Evolutionary conservation across 2,329 filamentous ascomycete species (phyloP).

Genomic region (Seiridium cupressi): DNA sequence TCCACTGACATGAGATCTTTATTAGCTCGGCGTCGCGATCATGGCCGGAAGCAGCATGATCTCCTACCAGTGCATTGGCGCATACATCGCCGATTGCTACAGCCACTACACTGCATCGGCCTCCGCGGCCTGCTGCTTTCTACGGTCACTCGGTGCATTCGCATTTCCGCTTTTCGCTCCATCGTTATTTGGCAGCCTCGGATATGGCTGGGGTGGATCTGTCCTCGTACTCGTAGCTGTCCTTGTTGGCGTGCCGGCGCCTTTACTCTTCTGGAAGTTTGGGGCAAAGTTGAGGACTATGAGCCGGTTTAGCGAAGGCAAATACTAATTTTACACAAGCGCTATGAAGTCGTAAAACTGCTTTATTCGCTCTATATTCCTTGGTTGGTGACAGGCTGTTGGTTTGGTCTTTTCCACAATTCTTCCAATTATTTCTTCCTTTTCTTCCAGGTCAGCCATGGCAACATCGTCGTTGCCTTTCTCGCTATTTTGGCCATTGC

Average conservation of each 20-base stretch:
- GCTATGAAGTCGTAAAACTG: neutral
- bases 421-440: too few relatives aligned
- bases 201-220: neutral
- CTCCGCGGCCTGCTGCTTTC: neutral
- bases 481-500: too few relatives aligned
- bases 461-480: too few relatives aligned
- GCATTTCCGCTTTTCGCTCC: constrained; percentile 4
- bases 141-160: neutral
- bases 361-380: too few relatives aligned
- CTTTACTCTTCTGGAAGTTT: constrained; percentile 4
- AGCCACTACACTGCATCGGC: neutral
- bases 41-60: constrained; percentile 5
- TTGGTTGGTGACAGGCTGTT: neutral
- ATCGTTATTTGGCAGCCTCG: neutral
- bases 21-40: constrained; percentile 2
- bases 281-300: neutral
- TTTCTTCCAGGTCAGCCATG: too few relatives aligned
- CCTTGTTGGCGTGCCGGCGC: neutral
- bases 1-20: neutral
- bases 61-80: constrained; percentile 3
- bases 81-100: constrained; percentile 6
- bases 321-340: neutral
- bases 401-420: too few relatives aligned
- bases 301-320: neutral
- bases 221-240: neutral